Percentiles rank a stretch among this genome's conserved stretches.
Conservation (phyloP, 768 basidiomycete species). For the Strobilomyces echinocephalus region DNA sequence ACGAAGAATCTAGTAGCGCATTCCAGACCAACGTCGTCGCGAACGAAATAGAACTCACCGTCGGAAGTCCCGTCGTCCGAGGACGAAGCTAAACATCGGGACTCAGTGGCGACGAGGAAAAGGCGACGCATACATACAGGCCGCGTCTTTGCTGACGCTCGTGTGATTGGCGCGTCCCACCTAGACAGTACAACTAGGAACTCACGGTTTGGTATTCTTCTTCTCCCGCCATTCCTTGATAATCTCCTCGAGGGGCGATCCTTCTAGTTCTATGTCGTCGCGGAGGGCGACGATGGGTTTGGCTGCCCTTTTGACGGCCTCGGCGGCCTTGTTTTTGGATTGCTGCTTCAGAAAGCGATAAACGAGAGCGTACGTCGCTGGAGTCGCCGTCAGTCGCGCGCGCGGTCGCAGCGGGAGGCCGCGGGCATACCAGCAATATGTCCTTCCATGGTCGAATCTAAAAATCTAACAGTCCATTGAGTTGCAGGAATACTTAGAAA, state of each 20-base stretch:
- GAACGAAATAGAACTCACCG: slow-evolving; percentile 10
- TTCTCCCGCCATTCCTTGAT: slow-evolving; percentile 57
- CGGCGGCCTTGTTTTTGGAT: slow-evolving; percentile 65
- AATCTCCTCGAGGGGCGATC: slow-evolving; percentile 60
- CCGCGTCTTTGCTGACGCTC: slow-evolving; percentile 9
- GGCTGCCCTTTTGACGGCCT: slow-evolving; percentile 69
- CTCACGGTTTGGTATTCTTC: slow-evolving; percentile 30
- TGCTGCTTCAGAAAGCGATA: slow-evolving; percentile 66
- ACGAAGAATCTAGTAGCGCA: slow-evolving; percentile 13
- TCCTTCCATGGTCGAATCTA: slow-evolving; percentile 38
- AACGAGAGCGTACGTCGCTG: slow-evolving; percentile 74
- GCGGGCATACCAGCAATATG: slow-evolving; percentile 47
- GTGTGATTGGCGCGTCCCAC: slow-evolving; percentile 4
- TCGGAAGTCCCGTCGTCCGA: slow-evolving; percentile 25
- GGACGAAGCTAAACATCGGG: slow-evolving; percentile 16
- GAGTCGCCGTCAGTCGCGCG: slow-evolving; percentile 3
- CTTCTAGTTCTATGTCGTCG: slow-evolving; percentile 44
- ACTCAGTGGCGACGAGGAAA: slow-evolving; percentile 5
- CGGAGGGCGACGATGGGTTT: slow-evolving; percentile 57
- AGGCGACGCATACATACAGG: slow-evolving; percentile 20
- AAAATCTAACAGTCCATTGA: slow-evolving; percentile 1
- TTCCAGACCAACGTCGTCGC: background rate
- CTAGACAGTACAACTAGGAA: background rate
- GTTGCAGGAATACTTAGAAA: too few relatives aligned
- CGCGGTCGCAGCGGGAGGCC: background rate